These are phyloP conservation scores for Kitagawia praeruptora DNA, from an alignment of 129 eudicot species.

Conservation along the genomic window DNA sequence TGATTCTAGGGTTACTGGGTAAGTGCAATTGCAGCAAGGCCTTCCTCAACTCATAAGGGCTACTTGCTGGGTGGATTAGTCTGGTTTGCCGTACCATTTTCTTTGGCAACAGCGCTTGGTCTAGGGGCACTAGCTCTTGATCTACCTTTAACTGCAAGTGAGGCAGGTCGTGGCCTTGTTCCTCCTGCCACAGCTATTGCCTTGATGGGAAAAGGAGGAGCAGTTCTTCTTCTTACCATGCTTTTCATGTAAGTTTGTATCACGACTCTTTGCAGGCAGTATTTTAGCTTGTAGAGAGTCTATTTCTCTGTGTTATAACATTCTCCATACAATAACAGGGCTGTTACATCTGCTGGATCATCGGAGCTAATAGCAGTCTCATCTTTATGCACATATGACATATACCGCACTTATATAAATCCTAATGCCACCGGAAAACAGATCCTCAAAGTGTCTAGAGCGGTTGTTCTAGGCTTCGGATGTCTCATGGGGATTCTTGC, in stretches of 20 bases:
- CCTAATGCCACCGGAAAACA: slow-evolving; percentile 92
- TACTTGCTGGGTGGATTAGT: slow-evolving; percentile 90
- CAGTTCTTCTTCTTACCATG: slow-evolving; percentile 93
- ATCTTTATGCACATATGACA: slow-evolving; percentile 90
- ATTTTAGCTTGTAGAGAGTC: background rate
- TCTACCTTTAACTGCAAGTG: slow-evolving; percentile 80
- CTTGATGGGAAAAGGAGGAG: slow-evolving; percentile 94
- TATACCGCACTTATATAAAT: slow-evolving; percentile 85
- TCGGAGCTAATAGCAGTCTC: slow-evolving; percentile 94
- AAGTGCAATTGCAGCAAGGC: slow-evolving; percentile 98
- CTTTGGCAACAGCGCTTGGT: slow-evolving; percentile 88
- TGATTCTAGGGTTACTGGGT: slow-evolving; percentile 86
- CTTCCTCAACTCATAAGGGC: slow-evolving; percentile 96
- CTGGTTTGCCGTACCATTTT: slow-evolving; percentile 97
- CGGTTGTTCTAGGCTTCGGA: slow-evolving; percentile 63
- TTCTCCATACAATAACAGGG: slow-evolving; percentile 43
- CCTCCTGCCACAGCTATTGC: slow-evolving; percentile 98
- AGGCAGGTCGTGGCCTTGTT: slow-evolving; percentile 87
- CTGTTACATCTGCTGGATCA: slow-evolving; percentile 97
- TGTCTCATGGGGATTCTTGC: slow-evolving; percentile 95
- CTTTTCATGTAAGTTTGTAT: slow-evolving; percentile 71
- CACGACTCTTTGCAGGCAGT: background rate
- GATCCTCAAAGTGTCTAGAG: slow-evolving; percentile 78
- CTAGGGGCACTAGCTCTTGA: slow-evolving; percentile 92
- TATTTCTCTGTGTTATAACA: background rate